Evolutionary conservation across 192 early-diverging fungal genomes (phyloP).

Genomic region (Podila horticola): DNA sequence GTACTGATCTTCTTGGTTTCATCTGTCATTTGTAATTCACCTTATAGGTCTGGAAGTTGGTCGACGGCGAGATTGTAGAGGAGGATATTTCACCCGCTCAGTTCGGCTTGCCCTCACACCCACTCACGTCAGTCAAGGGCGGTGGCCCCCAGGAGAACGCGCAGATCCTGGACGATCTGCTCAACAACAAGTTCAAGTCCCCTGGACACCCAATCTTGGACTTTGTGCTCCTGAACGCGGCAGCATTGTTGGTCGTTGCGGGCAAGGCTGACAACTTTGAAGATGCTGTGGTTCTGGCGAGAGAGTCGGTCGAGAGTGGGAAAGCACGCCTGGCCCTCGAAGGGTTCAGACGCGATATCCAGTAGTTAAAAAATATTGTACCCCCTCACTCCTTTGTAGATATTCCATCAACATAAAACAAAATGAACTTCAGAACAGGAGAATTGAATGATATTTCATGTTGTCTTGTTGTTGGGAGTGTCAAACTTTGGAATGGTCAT

Average conservation of each 20-base stretch:
- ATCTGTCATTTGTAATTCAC: background rate
- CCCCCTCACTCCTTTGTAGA: no score
- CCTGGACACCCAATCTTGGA: constrained; percentile 78
- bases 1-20: background rate
- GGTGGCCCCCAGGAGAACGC: constrained; percentile 79
- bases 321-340: constrained; percentile 72
- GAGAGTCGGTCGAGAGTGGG: constrained; percentile 77
- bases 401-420: background rate
- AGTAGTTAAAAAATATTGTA: background rate
- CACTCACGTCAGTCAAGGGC: constrained; percentile 76
- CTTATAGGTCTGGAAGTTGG: constrained; percentile 78
- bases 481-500: no score
- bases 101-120: constrained; percentile 86
- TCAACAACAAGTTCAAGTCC: constrained; percentile 70
- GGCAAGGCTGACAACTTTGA: constrained; percentile 77
- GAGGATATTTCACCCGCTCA: constrained; percentile 80
- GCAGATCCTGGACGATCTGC: constrained; percentile 70
- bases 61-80: constrained; percentile 67
- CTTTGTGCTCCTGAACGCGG: constrained; percentile 93
- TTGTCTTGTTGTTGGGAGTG: no score
- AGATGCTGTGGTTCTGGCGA: constrained; percentile 82
- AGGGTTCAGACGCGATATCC: constrained; percentile 66
- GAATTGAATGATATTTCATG: no score
- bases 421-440: background rate
- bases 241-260: constrained; percentile 84